phyloP scores from a whole-genome alignment of 169 alveolate genomes.

The Plasmodium reichenowi region DNA sequence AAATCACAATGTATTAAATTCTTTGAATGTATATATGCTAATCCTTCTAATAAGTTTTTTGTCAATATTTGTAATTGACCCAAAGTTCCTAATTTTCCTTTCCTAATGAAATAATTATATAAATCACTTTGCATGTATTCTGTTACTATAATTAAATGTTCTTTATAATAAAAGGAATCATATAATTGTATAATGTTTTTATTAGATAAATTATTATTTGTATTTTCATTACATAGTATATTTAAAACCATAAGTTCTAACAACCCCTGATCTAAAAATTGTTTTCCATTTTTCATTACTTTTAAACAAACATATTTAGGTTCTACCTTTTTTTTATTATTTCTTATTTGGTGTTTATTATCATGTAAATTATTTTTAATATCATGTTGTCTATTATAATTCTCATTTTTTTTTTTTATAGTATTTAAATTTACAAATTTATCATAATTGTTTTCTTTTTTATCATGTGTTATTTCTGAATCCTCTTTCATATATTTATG shows the following conservation, averaged over 20 bases:
- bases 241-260: conserved; percentile 91
- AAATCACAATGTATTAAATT: conserved; percentile 96
- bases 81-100: conserved; percentile 86
- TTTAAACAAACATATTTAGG: conserved; percentile 90
- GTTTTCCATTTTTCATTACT: conserved; percentile 95
- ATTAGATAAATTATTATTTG: conserved; percentile 12
- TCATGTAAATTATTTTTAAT: background rate
- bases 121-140: conserved; percentile 93
- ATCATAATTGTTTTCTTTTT: background rate
- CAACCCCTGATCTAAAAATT: conserved; percentile 92
- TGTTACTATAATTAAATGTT: conserved; percentile 95
- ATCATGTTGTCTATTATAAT: no score
- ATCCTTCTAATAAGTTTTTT: conserved; percentile 62
- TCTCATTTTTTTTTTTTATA: no score
- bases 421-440: background rate
- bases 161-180: conserved; percentile 94
- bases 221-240: conserved; percentile 85
- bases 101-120: conserved; percentile 89
- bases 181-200: conserved; percentile 77
- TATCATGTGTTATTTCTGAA: background rate
- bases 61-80: conserved; percentile 73
- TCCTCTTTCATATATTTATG: background rate
- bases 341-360: background rate
- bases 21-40: conserved; percentile 92
- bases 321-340: conserved; percentile 46